Conservation (phyloP, 2,329 filamentous ascomycete species). For the Paraphoma sp. region DNA sequence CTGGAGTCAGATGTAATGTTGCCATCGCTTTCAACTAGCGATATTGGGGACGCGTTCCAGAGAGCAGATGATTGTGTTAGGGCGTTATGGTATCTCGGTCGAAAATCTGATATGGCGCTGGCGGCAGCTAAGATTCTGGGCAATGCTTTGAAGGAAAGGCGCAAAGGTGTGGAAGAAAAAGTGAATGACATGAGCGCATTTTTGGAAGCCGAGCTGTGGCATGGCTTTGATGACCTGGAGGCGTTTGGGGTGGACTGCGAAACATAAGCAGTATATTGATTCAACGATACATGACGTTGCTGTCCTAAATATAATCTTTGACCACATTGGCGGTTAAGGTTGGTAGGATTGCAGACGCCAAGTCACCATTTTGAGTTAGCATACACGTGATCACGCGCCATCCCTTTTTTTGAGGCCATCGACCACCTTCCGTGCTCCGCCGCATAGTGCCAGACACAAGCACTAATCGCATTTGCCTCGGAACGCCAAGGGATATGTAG, state of each 20-base stretch:
- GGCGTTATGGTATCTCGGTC: slow-evolving; percentile 62
- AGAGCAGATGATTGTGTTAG: slow-evolving; percentile 59
- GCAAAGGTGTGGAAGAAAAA: slow-evolving; percentile 27
- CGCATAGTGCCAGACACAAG: too few species aligned
- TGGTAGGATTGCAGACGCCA: too few species aligned
- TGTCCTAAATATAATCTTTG: too few species aligned
- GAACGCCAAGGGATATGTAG: too few species aligned
- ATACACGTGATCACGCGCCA: too few species aligned
- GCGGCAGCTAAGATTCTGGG: slow-evolving; percentile 49
- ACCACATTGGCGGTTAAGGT: too few species aligned
- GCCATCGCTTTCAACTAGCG: slow-evolving; percentile 3
- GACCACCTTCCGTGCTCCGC: too few species aligned
- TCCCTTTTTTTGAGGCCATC: too few species aligned
- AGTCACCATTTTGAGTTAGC: too few species aligned
- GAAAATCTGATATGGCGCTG: slow-evolving; percentile 62
- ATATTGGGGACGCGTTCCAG: slow-evolving; percentile 37
- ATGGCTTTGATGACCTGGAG: slow-evolving; percentile 26
- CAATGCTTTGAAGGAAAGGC: slow-evolving; percentile 38
- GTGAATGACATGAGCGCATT: slow-evolving; percentile 33
- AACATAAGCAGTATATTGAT: slow-evolving; percentile 7
- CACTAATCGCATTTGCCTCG: too few species aligned
- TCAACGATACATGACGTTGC: neutral
- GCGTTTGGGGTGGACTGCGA: slow-evolving; percentile 27
- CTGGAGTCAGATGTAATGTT: slow-evolving; percentile 45
- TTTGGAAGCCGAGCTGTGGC: slow-evolving; percentile 35